phyloP scores from a whole-genome alignment of 2,329 filamentous ascomycete species.

The Cordyceps militaris region DNA sequence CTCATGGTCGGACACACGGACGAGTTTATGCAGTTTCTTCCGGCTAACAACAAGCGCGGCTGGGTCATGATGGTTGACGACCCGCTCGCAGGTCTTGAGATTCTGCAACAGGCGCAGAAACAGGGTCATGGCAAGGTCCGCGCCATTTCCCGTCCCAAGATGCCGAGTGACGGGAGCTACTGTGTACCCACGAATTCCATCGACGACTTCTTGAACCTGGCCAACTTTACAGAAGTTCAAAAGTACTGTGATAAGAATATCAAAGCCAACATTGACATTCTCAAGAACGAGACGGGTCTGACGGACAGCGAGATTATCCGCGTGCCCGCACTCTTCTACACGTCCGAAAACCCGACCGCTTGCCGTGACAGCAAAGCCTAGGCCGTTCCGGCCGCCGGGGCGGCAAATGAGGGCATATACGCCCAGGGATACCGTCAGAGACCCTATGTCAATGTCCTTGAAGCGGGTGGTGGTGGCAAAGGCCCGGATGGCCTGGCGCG shows the following conservation, averaged over 20 bases:
- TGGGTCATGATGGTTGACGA: conserved; percentile 22
- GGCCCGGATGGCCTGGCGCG: not conserved
- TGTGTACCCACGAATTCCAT: conserved; percentile 17
- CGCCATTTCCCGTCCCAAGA: conserved; percentile 16
- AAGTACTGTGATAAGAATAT: conserved; percentile 15
- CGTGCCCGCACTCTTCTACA: conserved; percentile 18
- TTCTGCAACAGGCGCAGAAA: conserved; percentile 16
- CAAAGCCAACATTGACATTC: conserved; percentile 18
- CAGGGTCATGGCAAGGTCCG: conserved; percentile 16
- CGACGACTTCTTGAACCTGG: conserved; percentile 14
- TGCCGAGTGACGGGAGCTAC: not conserved
- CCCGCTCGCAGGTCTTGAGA: conserved; percentile 16
- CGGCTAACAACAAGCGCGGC: conserved; percentile 19
- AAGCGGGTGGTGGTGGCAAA: not conserved
- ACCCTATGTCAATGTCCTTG: not conserved
- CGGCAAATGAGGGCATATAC: too few species aligned
- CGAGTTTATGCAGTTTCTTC: conserved; percentile 25
- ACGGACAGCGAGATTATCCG: conserved; percentile 19
- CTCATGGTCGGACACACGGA: conserved; percentile 23
- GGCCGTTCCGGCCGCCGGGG: too few species aligned
- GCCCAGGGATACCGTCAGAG: too few species aligned
- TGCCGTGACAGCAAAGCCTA: too few species aligned
- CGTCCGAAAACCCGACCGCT: too few species aligned
- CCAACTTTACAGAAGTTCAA: conserved; percentile 14
- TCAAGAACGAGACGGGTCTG: conserved; percentile 21